Evolutionary conservation across 192 early-diverging fungal genomes (phyloP).

Genomic region (Podila minutissima): DNA sequence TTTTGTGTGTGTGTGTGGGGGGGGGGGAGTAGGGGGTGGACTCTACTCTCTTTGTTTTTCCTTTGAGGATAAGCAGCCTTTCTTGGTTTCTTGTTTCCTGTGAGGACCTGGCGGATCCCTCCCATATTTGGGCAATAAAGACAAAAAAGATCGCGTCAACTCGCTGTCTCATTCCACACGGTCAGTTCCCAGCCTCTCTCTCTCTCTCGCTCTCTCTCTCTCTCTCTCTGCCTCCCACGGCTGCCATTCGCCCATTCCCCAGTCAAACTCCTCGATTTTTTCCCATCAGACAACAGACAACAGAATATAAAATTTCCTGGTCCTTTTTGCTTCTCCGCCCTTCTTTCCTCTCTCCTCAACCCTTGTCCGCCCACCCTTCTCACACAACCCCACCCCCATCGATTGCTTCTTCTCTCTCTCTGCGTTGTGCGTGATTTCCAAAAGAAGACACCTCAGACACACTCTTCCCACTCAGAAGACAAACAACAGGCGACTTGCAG

Average conservation of each 20-base stretch:
- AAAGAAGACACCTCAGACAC: not conserved
- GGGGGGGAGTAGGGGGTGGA: not conserved
- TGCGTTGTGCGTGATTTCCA: not conserved
- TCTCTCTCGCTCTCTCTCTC: not conserved
- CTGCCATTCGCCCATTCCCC: no score
- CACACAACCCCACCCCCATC: not conserved
- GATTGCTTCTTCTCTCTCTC: not conserved
- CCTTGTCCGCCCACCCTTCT: not conserved
- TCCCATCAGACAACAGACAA: not conserved
- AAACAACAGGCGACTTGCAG: not conserved
- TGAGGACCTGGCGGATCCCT: no score
- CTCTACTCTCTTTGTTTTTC: not conserved
- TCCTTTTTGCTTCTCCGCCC: constrained; percentile 2
- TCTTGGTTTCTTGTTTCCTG: no score
- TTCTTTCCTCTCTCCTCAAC: not conserved
- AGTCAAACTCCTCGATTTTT: not conserved
- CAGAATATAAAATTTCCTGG: not conserved
- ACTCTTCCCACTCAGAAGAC: not conserved
- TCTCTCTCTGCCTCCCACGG: not conserved
- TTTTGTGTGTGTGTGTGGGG: not conserved
- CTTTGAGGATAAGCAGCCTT: not conserved
- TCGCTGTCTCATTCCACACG: no score
- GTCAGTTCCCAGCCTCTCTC: no score
- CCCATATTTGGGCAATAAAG: no score
- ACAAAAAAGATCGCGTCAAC: no score